These are phyloP conservation scores for Erysimum pusillum DNA, from an alignment of 441 rosid species.

Conservation along the genomic window DNA sequence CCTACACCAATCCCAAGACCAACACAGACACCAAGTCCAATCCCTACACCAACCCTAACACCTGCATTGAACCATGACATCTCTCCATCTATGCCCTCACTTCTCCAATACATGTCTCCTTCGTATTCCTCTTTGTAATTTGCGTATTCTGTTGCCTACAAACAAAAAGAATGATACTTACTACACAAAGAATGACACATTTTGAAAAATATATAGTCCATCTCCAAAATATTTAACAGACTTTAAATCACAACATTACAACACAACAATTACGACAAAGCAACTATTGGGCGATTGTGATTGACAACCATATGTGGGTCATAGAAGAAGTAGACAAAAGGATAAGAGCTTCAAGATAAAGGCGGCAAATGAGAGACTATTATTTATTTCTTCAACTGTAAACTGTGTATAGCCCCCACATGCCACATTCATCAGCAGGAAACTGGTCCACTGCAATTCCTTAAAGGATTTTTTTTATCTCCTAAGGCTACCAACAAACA, in stretches of 20 bases:
- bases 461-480: background rate
- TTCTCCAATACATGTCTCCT: slow-evolving; percentile 44
- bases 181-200: background rate
- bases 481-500: slow-evolving; percentile 22
- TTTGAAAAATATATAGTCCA: background rate
- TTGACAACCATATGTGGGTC: slow-evolving; percentile 27
- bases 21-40: slow-evolving; percentile 67
- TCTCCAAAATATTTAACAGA: background rate
- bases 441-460: slow-evolving; percentile 36
- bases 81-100: slow-evolving; percentile 62
- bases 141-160: slow-evolving; percentile 56
- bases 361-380: slow-evolving; percentile 9
- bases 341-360: slow-evolving; percentile 34
- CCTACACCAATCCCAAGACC: slow-evolving; percentile 76
- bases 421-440: slow-evolving; percentile 31
- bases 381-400: slow-evolving; percentile 9
- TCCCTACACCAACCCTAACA: slow-evolving; percentile 77
- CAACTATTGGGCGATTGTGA: background rate
- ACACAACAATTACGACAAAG: slow-evolving; percentile 5
- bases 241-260: background rate
- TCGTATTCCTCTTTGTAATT: slow-evolving; percentile 57
- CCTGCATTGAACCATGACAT: slow-evolving; percentile 79
- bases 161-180: background rate
- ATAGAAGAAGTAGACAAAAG: slow-evolving; percentile 29
- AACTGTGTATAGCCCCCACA: slow-evolving; percentile 37